A percentile compares a stretch with the other conserved stretches of the same genome.
phyloP scores from a whole-genome alignment of 108 stramenopile species.

The Fragilariopsis cylindrus region DNA sequence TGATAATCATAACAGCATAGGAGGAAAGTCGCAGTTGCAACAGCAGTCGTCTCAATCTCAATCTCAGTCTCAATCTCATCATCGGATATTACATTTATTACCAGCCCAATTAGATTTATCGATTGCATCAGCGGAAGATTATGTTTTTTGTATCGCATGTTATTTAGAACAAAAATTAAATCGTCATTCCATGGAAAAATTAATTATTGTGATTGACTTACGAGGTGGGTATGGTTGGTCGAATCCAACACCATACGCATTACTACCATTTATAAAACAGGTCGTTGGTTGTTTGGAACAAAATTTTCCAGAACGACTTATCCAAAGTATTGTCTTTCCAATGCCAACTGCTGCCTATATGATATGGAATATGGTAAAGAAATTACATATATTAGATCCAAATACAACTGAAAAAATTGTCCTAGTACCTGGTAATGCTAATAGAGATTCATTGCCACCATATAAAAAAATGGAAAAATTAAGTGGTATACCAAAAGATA shows the following conservation, averaged over 20 bases:
- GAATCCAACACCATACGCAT: conserved; percentile 48
- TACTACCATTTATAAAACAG: conserved; percentile 57
- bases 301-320: conserved; percentile 54
- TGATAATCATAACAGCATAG: not conserved
- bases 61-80: conserved; percentile 21
- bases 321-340: conserved; percentile 55
- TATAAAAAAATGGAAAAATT: conserved; percentile 33
- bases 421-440: conserved; percentile 52
- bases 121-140: conserved; percentile 44
- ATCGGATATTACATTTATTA: conserved; percentile 47
- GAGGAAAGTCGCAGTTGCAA: not conserved
- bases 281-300: conserved; percentile 36
- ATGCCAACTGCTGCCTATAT: conserved; percentile 50
- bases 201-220: conserved; percentile 60
- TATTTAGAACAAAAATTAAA: conserved; percentile 59
- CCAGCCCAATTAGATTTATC: conserved; percentile 62
- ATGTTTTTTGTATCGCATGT: conserved; percentile 57
- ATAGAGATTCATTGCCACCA: conserved; percentile 40
- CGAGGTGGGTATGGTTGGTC: conserved; percentile 69
- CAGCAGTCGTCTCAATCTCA: not conserved
- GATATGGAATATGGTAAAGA: conserved; percentile 52
- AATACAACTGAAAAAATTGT: conserved; percentile 40
- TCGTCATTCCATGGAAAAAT: conserved; percentile 49
- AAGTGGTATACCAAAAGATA: too few relatives aligned
- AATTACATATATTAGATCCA: conserved; percentile 31